Base-by-base conservation (phyloP, 495 filamentous ascomycete species). In the Geoglossum glabrum region DNA sequence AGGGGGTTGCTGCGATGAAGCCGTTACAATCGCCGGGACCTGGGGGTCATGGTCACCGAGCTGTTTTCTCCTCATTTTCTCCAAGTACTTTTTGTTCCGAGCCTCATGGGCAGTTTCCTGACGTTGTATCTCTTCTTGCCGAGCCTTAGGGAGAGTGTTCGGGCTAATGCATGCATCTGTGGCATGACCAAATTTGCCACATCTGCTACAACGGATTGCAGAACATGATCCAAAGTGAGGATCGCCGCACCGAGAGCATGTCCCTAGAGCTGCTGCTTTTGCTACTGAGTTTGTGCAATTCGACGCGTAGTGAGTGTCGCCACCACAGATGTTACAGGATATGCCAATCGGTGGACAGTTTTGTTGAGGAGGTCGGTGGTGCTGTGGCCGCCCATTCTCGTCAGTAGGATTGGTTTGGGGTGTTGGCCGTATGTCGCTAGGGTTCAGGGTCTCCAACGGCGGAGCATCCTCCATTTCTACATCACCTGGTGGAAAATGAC, bases 221-320 rank as follows among this genome's bases (percentile, higher is more conserved):
- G 63, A 66, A 57, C 76, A 79, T 46, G 61, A 33, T 13, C 45
- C 30, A 64, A 70, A 15, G 56, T 68, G 62, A 77, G 62, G 23
- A 27, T 64, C 57, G 17, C 69, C 66, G 54, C 76, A 79, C 31
- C 76, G 71, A 59, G 62, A 68, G 58, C 76, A 79, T 54, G 61
- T 68, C 27, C 70, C 69, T 33, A 64, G 60, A 25, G 67, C 64
- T 26, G 61, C 63, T 26, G 68, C 67, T 47, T 68, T 66, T 19
- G 70, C 73, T 11, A 71, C 70, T 8, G 59, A 57, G 58, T 76
- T 77, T 49, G 77, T 73, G 54, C 76, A 79, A 25, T 71, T 67
- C 40, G 66, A 64, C 0, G 73, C 74, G 57, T 71, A 71, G 59
- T 79, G 76, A 13, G 64, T 60, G 55, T 64, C 69, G 57, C 74